Conservation (phyloP, 257 asterid species). For the Fraxinus quadrangulata region DNA sequence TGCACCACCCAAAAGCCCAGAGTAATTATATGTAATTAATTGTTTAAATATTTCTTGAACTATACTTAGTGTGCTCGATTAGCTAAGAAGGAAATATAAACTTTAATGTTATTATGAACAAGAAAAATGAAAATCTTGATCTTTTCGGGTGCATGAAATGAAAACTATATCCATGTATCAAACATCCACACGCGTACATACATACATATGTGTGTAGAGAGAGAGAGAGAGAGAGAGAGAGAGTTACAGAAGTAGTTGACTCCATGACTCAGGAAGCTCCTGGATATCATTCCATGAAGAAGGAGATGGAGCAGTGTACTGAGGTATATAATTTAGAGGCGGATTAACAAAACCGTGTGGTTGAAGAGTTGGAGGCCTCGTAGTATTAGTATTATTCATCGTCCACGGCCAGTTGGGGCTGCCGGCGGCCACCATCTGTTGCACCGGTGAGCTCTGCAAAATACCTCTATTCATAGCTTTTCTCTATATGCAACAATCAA, state of each 20-base stretch:
- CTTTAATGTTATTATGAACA: not conserved
- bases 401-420: conserved; percentile 60
- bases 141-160: conserved; percentile 6
- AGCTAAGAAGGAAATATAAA: not conserved
- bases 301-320: conserved; percentile 26
- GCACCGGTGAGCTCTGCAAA: conserved; percentile 59
- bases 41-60: not conserved
- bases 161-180: conserved; percentile 17
- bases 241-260: conserved; percentile 64
- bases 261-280: conserved; percentile 67
- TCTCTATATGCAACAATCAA: not conserved
- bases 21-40: not conserved
- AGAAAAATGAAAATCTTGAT: not conserved
- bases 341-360: conserved; percentile 30
- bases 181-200: not conserved
- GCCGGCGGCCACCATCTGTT: conserved; percentile 60
- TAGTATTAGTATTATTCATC: conserved; percentile 33
- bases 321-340: conserved; percentile 33
- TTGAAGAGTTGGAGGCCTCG: conserved; percentile 41
- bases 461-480: conserved; percentile 58
- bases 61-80: not conserved
- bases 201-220: conserved; percentile 6
- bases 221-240: not conserved
- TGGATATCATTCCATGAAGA: conserved; percentile 51
- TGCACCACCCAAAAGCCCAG: conserved; percentile 22